Evolutionary conservation across 139 green algal genomes (phyloP).

Genomic region (Asterochloris sp.): DNA sequence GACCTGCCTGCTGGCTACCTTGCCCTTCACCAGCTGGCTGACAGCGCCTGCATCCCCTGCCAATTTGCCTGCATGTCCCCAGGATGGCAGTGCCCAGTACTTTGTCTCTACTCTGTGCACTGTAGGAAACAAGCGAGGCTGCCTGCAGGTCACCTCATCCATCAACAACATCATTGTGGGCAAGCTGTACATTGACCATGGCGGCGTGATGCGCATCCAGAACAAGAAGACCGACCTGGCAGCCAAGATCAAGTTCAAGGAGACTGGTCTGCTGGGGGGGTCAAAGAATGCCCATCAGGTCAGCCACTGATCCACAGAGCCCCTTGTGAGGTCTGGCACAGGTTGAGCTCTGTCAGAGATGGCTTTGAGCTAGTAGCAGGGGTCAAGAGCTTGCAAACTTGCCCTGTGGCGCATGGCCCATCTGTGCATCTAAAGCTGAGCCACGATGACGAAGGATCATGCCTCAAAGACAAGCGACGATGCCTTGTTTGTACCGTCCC

Average conservation of each 20-base stretch:
- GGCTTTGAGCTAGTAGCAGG: too few species aligned
- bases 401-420: too few species aligned
- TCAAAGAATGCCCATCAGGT: constrained; percentile 59
- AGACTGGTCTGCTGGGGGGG: constrained; percentile 48
- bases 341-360: too few species aligned
- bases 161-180: constrained; percentile 94
- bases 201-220: constrained; percentile 70
- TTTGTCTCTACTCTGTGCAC: neutral
- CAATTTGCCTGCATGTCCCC: neutral
- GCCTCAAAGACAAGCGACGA: too few species aligned
- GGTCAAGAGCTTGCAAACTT: too few species aligned
- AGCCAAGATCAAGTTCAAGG: constrained; percentile 63
- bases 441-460: too few species aligned
- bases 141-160: constrained; percentile 49
- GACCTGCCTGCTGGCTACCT: too few species aligned
- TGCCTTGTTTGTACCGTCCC: too few species aligned
- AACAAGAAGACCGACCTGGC: constrained; percentile 32
- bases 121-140: neutral
- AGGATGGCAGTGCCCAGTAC: neutral
- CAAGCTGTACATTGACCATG: constrained; percentile 86
- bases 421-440: too few species aligned
- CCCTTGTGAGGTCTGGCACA: too few species aligned
- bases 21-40: neutral
- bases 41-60: neutral
- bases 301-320: neutral